Conservation (phyloP, 2,329 filamentous ascomycete genomes). For the Phialemonium atrogriseum region DNA sequence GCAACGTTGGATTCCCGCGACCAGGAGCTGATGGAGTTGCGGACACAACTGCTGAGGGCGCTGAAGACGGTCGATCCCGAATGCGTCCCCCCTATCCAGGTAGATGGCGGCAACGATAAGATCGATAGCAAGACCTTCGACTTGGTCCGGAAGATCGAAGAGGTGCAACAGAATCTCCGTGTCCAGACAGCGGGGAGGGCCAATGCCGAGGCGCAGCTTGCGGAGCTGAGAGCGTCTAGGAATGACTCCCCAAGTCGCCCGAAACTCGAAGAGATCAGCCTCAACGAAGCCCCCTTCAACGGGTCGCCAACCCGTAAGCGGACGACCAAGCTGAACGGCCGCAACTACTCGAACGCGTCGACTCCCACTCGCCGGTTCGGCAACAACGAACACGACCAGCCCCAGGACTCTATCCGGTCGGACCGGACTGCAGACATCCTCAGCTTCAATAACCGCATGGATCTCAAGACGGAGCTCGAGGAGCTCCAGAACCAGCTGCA, state of each 20-base stretch:
- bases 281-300: slow-evolving; percentile 67
- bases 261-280: slow-evolving; percentile 78
- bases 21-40: slow-evolving; percentile 71
- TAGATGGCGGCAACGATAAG: slow-evolving; percentile 52
- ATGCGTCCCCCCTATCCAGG: slow-evolving; percentile 52
- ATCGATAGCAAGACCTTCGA: slow-evolving; percentile 69
- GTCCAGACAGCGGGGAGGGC: slow-evolving; percentile 73
- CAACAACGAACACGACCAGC: slow-evolving; percentile 37
- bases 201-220: slow-evolving; percentile 75
- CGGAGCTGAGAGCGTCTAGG: slow-evolving; percentile 66
- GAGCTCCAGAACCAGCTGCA: slow-evolving; percentile 91
- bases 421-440: slow-evolving; percentile 79
- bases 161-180: slow-evolving; percentile 79
- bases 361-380: slow-evolving; percentile 70
- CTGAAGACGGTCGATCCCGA: slow-evolving; percentile 82
- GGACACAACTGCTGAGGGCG: slow-evolving; percentile 71
- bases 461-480: slow-evolving; percentile 83
- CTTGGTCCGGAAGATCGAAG: slow-evolving; percentile 77
- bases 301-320: slow-evolving; percentile 67
- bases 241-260: slow-evolving; percentile 65
- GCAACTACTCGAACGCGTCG: slow-evolving; percentile 63
- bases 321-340: slow-evolving; percentile 41
- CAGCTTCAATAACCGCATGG: slow-evolving; percentile 80
- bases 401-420: slow-evolving; percentile 70
- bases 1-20: slow-evolving; percentile 70